Evolutionary conservation across 768 basidiomycete genomes (phyloP).

Genomic region (Amanita thiersii): DNA sequence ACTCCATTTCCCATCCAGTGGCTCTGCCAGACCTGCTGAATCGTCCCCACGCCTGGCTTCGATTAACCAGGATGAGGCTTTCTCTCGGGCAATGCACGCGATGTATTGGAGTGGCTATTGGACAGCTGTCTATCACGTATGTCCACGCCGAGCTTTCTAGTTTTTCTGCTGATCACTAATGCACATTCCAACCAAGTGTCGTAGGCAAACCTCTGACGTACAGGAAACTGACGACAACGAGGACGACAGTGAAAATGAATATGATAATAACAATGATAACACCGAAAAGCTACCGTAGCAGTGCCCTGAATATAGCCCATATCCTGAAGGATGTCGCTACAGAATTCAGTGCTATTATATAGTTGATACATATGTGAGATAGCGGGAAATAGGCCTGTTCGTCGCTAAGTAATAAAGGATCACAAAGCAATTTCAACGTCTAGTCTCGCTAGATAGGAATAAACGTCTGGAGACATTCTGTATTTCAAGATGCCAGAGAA

Average conservation of each 20-base stretch:
- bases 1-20: constrained; percentile 26
- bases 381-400: too few relatives aligned
- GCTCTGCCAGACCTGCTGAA: constrained; percentile 13
- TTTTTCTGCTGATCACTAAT: neutral
- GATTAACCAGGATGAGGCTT: constrained; percentile 68
- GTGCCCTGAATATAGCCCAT: too few relatives aligned
- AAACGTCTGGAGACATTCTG: constrained; percentile 84
- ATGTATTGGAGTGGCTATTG: constrained; percentile 89
- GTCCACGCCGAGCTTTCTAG: constrained; percentile 16
- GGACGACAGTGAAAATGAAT: neutral
- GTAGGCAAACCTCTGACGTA: constrained; percentile 19
- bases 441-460: constrained; percentile 76
- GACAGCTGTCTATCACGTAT: constrained; percentile 78
- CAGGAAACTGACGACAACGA: too few relatives aligned
- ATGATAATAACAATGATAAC: constrained; percentile 10
- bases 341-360: too few relatives aligned
- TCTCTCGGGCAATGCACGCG: constrained; percentile 62
- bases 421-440: constrained; percentile 82
- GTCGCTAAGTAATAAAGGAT: constrained; percentile 12
- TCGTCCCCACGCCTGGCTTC: constrained; percentile 24
- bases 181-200: constrained; percentile 19
- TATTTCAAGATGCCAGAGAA: constrained; percentile 87
- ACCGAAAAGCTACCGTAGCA: too few relatives aligned
- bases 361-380: too few relatives aligned
- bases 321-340: too few relatives aligned